Base-by-base conservation (phyloP, 164 flowering plant genomes). In the Berberis vulgaris region DNA sequence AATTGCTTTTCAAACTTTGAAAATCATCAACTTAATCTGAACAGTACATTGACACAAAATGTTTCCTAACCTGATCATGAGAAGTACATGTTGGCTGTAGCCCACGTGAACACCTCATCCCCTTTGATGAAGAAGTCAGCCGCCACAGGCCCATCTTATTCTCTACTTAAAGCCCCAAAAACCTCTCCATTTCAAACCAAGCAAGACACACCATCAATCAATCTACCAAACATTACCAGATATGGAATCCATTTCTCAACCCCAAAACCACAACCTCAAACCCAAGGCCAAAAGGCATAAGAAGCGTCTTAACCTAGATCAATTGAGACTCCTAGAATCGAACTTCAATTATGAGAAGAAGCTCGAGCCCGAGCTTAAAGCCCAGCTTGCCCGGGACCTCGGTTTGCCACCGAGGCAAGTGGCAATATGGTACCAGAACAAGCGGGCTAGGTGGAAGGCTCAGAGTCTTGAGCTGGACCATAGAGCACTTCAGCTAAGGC, bases 361-460 rank as follows among this genome's bases (percentile, higher is more conserved):
- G 63, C 82, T 79, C 12, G 73, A 74, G 13, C 72, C 65, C 3
- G 78, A 80, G 12, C 59, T 63, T 5, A 80, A 76, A 59, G 43
- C 61, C 47, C 71, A 76, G 58, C 78, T 78, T 1, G 79, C 80
- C 1, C 62, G 52, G 7, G 57, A 73, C 6, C 77, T 79, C 7
- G 72, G 78, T 26, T 53, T 78, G 60, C 72, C 69, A 4, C 75
- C 83, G 2, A 69, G 76, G 54, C 77, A 75, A 57, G 67, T 80
- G 2, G 76, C 83, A 0, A 66, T 80, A 11, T 80, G 83, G 83
- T 78, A 73, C 57, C 83, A 78, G 45, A 80, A 80, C 69, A 78
- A 73, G 57, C 62, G 81, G 47, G 80, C 79, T 3, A 61, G 80
- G 44, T 74, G 77, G 76, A 78, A 78, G 64, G 66, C 53, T 49